Evolutionary conservation across 768 basidiomycete genomes (phyloP), one percentile per base, ranked within the genome.

Genomic region (Cystofilobasidium bisporidii): DNA sequence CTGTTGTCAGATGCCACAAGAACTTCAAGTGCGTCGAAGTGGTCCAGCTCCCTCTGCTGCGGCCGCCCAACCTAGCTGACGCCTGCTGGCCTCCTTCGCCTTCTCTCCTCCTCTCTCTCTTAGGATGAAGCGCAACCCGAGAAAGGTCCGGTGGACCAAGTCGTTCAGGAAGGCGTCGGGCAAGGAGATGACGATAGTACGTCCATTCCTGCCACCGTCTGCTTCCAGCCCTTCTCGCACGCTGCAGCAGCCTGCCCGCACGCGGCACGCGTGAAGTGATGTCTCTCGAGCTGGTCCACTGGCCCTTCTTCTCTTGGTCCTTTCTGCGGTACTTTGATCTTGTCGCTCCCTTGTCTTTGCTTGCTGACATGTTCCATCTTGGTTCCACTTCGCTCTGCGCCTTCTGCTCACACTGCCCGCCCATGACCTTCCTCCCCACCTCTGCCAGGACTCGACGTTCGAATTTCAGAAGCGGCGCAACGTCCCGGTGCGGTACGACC

Each of bases 391-490:
- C n/a, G n/a, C n/a, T n/a, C n/a, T n/a, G n/a, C n/a, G n/a, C n/a
- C n/a, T n/a, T n/a, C n/a, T n/a, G n/a, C 38, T 24, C 38, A 57
- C 24, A n/a, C 63, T 65, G 33, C n/a, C 47, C 41, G 38, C 58
- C 40, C 48, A 40, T 40, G 48, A 38, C 32, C 28, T 69, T 53
- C 24, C 40, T 17, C 61, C 26, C 43, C 30, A 26, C 65, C 11
- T 18, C n/a, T n/a, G n/a, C 6, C 70, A 98, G 94, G 96, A 99
- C 79, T 89, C 92, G 2, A 98, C 94, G 4, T 91, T 97, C 76
- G 92, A 94, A 74, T 99, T 99, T 77, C 96, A 99, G 82, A 99
- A 99, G 79, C 86, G 96, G 71, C 85, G 96, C 78, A 97, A 99
- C 76, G 86, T 96, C 22, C 96, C 96, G 32, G 87, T 99, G 67